Evolutionary conservation across 495 filamentous ascomycete genomes (phyloP).

Genomic region (Aspergillus cavernicola): DNA sequence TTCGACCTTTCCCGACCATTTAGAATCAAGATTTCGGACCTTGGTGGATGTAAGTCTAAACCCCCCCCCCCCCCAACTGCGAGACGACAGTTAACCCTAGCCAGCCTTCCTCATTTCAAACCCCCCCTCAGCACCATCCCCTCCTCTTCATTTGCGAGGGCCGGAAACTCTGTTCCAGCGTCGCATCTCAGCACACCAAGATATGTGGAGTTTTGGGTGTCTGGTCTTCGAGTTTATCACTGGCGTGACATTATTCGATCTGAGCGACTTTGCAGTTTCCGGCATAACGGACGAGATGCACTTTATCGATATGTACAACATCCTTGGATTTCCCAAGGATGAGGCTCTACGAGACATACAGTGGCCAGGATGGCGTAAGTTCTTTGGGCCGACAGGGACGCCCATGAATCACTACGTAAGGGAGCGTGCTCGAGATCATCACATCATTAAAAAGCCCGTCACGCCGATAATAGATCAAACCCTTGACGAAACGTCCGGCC

Average conservation of each 20-base stretch:
- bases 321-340: slow-evolving; percentile 20
- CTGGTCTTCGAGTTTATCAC: slow-evolving; percentile 36
- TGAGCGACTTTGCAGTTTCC: neutral
- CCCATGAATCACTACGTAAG: neutral
- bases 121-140: slow-evolving; percentile 26
- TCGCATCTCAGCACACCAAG: slow-evolving; percentile 30
- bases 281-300: slow-evolving; percentile 13
- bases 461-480: neutral
- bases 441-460: neutral
- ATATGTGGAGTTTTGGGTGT: slow-evolving; percentile 43
- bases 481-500: neutral
- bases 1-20: slow-evolving; percentile 20
- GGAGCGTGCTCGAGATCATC: neutral
- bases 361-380: slow-evolving; percentile 1
- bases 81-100: too few species aligned
- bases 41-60: slow-evolving; percentile 32
- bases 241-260: slow-evolving; percentile 22
- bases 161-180: slow-evolving; percentile 26
- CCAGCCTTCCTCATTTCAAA: too few species aligned
- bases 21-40: slow-evolving; percentile 34
- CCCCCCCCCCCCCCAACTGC: slow-evolving; percentile 28
- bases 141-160: slow-evolving; percentile 34
- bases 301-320: slow-evolving; percentile 20
- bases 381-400: neutral
- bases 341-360: neutral